Evolutionary conservation across 2,329 filamentous ascomycete genomes (phyloP).

Genomic region (Pseudonectria foliicola): DNA sequence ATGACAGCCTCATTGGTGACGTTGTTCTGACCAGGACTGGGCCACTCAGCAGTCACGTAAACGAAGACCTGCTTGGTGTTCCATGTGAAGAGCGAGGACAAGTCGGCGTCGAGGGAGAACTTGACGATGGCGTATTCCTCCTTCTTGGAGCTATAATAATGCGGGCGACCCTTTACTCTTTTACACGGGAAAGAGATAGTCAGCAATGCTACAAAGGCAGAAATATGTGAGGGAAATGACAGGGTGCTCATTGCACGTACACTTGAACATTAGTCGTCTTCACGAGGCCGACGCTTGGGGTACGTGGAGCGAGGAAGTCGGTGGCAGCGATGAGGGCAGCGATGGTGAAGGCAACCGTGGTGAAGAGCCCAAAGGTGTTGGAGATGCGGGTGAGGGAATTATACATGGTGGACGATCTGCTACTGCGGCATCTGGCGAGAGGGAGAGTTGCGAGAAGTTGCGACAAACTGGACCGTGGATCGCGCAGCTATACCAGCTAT

Average conservation of each 20-base stretch:
- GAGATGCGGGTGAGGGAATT: conserved; percentile 78
- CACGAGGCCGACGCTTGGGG: conserved; percentile 53
- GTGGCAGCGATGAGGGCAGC: conserved; percentile 75
- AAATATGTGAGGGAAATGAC: neutral
- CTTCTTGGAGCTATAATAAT: conserved; percentile 88
- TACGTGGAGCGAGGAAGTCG: conserved; percentile 63
- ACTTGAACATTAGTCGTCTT: conserved; percentile 75
- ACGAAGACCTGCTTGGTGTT: conserved; percentile 99
- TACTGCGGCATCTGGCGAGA: conserved; percentile 10
- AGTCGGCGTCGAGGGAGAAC: conserved; percentile 88
- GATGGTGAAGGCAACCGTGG: conserved; percentile 79
- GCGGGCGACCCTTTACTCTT: conserved; percentile 83
- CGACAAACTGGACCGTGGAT: conserved; percentile 8
- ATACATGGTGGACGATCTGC: conserved; percentile 58
- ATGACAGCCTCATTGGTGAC: conserved; percentile 70
- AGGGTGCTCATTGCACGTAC: conserved; percentile 53
- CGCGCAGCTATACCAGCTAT: conserved; percentile 6
- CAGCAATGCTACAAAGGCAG: conserved; percentile 2
- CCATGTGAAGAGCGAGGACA: conserved; percentile 93
- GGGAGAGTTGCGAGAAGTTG: conserved; percentile 1
- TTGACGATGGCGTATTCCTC: conserved; percentile 94
- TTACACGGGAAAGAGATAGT: conserved; percentile 4
- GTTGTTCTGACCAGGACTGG: conserved; percentile 28
- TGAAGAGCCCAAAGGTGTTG: conserved; percentile 97
- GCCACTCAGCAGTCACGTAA: conserved; percentile 81